A percentile compares a stretch with the other conserved stretches of the same genome.
These are phyloP conservation scores for Polyrhizophydium stewartii DNA, from an alignment of 371 early-diverging fungal species.

Conservation along the genomic window DNA sequence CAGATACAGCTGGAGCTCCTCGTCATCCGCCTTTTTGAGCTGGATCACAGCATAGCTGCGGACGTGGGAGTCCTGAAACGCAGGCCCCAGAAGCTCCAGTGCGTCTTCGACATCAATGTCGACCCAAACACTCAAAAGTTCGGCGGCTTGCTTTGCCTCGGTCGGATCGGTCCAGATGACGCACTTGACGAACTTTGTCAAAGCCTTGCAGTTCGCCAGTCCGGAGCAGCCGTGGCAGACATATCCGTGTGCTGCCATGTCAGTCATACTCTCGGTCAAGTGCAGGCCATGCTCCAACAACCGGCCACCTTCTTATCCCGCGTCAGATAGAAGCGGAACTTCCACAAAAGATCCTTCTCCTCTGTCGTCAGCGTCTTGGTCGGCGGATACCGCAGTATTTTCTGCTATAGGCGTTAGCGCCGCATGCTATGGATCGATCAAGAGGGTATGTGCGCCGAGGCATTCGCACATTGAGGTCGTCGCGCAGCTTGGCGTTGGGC, in stretches of 20 bases:
- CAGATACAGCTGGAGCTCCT: constrained; percentile 87
- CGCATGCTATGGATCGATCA: too few relatives aligned
- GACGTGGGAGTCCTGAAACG: constrained; percentile 78
- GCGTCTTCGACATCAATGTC: constrained; percentile 93
- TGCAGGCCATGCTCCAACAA: neutral
- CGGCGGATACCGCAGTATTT: constrained; percentile 88
- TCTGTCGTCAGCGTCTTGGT: constrained; percentile 72
- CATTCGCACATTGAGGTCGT: constrained; percentile 77
- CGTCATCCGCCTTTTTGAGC: constrained; percentile 86
- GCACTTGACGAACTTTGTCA: constrained; percentile 94
- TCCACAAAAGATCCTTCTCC: constrained; percentile 94
- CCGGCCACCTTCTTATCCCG: constrained; percentile 68
- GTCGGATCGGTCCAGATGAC: constrained; percentile 93
- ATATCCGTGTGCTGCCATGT: too few relatives aligned
- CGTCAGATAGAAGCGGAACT: constrained; percentile 90
- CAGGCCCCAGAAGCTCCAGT: constrained; percentile 84
- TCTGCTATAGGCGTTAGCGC: constrained; percentile 50
- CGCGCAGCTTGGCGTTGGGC: constrained; percentile 89
- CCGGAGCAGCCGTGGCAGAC: too few relatives aligned
- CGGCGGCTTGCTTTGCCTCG: constrained; percentile 88
- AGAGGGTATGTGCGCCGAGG: too few relatives aligned
- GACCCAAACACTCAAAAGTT: constrained; percentile 81
- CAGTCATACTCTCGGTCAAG: too few relatives aligned
- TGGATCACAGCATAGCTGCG: constrained; percentile 86
- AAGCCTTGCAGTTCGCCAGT: constrained; percentile 64